Evolutionary conservation across 371 early-diverging fungal species (phyloP).

Genomic region (Mucor irregularis): DNA sequence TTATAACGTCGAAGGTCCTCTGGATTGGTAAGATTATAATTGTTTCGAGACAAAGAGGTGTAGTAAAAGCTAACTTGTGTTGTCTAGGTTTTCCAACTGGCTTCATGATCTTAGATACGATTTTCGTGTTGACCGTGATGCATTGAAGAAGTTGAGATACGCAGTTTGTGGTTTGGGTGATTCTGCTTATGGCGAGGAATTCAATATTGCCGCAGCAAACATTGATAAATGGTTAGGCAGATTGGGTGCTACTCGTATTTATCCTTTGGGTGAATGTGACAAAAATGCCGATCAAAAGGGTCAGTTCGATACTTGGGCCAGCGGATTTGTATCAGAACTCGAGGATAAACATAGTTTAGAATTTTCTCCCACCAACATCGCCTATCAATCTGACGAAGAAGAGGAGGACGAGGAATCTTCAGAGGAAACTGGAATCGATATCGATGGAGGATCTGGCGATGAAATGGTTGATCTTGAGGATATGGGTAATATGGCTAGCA

Average conservation of each 20-base stretch:
- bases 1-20: constrained; percentile 74
- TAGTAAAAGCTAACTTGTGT: too few species aligned
- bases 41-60: too few species aligned
- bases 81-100: constrained; percentile 63
- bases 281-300: constrained; percentile 62
- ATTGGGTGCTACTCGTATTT: constrained; percentile 72
- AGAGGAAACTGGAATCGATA: constrained; percentile 35
- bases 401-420: constrained; percentile 35
- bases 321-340: constrained; percentile 48
- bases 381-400: constrained; percentile 59
- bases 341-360: constrained; percentile 45
- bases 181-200: constrained; percentile 70
- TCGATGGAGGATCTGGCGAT: constrained; percentile 41
- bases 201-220: constrained; percentile 58
- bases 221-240: constrained; percentile 69
- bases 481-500: constrained; percentile 67
- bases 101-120: constrained; percentile 69
- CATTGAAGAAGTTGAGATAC: constrained; percentile 60
- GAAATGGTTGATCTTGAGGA: constrained; percentile 81
- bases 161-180: constrained; percentile 80
- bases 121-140: constrained; percentile 65
- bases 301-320: constrained; percentile 58
- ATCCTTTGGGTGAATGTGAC: constrained; percentile 69
- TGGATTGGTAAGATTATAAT: constrained; percentile 54
- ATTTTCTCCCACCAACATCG: constrained; percentile 48